Evolutionary conservation across 306 rosid genomes (phyloP).

Genomic region (Vachellia collinsii): DNA sequence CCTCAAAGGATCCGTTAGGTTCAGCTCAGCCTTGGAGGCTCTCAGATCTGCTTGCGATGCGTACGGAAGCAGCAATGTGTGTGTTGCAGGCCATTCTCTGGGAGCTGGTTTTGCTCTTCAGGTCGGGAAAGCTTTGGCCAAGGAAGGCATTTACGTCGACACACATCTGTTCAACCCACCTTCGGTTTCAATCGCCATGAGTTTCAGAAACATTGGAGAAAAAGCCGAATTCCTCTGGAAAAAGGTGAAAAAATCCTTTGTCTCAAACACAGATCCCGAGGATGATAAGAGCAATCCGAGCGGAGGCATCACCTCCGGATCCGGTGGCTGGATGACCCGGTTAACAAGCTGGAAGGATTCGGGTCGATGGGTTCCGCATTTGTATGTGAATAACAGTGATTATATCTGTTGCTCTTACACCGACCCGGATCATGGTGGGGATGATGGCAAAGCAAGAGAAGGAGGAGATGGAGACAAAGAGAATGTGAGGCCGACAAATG

Average conservation of each 20-base stretch:
- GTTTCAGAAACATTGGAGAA: conserved; percentile 77
- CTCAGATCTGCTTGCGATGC: conserved; percentile 58
- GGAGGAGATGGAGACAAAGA: conserved; percentile 54
- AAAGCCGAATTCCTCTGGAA: conserved; percentile 84
- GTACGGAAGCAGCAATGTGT: conserved; percentile 80
- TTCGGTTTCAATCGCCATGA: conserved; percentile 90
- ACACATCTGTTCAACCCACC: conserved; percentile 96
- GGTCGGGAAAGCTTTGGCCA: conserved; percentile 87
- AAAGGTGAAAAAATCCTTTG: conserved; percentile 68
- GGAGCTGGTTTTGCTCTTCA: conserved; percentile 98
- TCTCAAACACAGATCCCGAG: conserved; percentile 46
- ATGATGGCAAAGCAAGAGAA: conserved; percentile 11
- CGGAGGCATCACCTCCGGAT: not conserved
- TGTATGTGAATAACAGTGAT: conserved; percentile 93
- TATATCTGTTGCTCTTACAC: conserved; percentile 95
- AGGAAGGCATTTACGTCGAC: conserved; percentile 80
- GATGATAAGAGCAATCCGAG: not conserved
- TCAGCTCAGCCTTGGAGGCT: conserved; percentile 63
- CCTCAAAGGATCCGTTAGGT: conserved; percentile 90
- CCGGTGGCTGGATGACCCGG: conserved; percentile 52
- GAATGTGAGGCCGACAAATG: conserved; percentile 56
- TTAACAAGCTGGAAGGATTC: conserved; percentile 52
- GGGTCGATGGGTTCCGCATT: conserved; percentile 89
- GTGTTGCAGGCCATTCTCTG: conserved; percentile 89
- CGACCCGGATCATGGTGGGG: conserved; percentile 47